Conservation (phyloP, 2,329 filamentous ascomycete genomes). For the Thielaviopsis euricoi region DNA sequence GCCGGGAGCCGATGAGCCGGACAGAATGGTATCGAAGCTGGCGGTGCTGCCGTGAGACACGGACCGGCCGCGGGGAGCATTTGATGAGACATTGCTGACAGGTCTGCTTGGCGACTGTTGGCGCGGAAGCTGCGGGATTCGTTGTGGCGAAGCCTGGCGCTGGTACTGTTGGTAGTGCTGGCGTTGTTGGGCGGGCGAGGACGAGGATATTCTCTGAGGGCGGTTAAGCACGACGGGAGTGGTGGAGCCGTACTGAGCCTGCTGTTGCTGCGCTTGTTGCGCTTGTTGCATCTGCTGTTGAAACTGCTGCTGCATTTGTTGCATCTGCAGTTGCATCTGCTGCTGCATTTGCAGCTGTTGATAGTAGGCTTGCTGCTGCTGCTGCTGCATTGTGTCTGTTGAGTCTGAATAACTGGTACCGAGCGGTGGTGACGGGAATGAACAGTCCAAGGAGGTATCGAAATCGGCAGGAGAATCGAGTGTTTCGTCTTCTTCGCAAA, state of each 20-base stretch:
- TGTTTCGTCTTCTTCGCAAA: neutral
- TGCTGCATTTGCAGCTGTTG: constrained; percentile 1
- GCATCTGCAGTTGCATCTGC: neutral
- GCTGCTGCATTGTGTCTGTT: neutral
- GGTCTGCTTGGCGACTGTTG: constrained; percentile 11
- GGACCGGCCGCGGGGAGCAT: constrained; percentile 15
- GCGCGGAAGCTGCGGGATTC: constrained; percentile 17
- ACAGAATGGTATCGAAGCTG: constrained; percentile 22
- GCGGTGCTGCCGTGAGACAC: constrained; percentile 19
- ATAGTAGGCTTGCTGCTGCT: neutral
- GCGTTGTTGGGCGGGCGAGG: constrained; percentile 14
- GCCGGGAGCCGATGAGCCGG: constrained; percentile 14
- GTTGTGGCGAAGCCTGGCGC: neutral
- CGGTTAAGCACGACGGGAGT: constrained; percentile 18
- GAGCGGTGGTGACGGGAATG: neutral
- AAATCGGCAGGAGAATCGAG: neutral
- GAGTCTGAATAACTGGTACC: neutral
- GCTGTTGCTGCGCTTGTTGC: neutral
- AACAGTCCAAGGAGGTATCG: neutral
- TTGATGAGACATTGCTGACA: neutral
- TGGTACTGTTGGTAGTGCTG: neutral
- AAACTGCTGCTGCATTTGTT: neutral
- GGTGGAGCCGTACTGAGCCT: neutral
- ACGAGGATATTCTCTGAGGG: constrained; percentile 21
- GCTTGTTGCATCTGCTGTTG: neutral